Evolutionary conservation across 129 eudicot species (phyloP).

Genomic region (Centaurea solstitialis): DNA sequence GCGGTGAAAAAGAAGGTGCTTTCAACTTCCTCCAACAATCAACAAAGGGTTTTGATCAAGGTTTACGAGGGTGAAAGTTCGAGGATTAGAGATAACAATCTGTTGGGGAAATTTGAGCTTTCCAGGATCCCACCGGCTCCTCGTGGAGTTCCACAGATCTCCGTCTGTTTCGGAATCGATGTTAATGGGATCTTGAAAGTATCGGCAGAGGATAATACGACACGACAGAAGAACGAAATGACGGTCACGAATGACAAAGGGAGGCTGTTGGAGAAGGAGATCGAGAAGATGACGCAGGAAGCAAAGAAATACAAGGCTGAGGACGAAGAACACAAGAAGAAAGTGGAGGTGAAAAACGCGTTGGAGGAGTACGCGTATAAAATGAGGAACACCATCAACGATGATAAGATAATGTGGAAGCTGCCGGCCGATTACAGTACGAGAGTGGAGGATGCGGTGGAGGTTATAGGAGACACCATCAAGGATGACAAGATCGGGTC

Average conservation of each 20-base stretch:
- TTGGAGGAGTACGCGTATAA: constrained; percentile 51
- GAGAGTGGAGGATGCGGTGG: constrained; percentile 60
- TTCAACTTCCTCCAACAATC: no score
- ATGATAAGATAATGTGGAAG: constrained; percentile 48
- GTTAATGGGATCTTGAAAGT: constrained; percentile 58
- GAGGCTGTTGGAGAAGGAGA: constrained; percentile 51
- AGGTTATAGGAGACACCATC: no score
- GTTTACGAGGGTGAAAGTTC: constrained; percentile 62
- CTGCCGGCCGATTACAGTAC: constrained; percentile 42
- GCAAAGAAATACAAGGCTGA: constrained; percentile 59
- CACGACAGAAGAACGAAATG: constrained; percentile 62
- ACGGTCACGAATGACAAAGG: constrained; percentile 64
- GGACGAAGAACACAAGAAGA: constrained; percentile 58
- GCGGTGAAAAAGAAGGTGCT: no score
- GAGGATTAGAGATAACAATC: constrained; percentile 50
- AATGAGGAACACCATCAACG: constrained; percentile 60
- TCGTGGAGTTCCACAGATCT: constrained; percentile 58
- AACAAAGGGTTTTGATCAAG: constrained; percentile 35
- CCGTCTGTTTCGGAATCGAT: constrained; percentile 55
- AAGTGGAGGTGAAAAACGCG: constrained; percentile 58
- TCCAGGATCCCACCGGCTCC: constrained; percentile 66
- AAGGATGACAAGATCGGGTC: no score
- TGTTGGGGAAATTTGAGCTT: constrained; percentile 55
- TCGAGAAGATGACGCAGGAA: constrained; percentile 60
- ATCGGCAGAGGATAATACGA: constrained; percentile 56